A percentile compares a stretch with the other conserved stretches of the same genome.
Evolutionary conservation across 2,329 filamentous ascomycete genomes (phyloP).

Genomic region (Pseudocercospora pini-densiflorae): DNA sequence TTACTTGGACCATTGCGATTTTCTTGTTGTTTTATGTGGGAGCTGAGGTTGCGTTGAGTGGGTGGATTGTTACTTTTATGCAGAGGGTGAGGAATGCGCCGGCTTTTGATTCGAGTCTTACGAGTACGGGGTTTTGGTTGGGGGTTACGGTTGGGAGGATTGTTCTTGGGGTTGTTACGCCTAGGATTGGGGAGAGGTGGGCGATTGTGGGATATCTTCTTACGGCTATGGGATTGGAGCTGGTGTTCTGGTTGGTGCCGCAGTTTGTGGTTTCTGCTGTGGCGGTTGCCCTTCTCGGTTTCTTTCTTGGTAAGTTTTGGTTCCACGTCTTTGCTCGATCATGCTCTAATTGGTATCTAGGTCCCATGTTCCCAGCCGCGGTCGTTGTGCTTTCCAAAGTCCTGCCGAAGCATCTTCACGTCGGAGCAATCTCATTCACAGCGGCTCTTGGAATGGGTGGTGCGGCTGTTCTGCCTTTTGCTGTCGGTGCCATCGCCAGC

Average conservation of each 20-base stretch:
- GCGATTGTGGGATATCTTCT: conserved; percentile 22
- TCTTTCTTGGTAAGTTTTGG: conserved; percentile 19
- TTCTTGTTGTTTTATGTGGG: conserved; percentile 23
- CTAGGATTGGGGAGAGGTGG: conserved; percentile 24
- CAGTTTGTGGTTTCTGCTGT: conserved; percentile 25
- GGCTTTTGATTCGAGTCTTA: conserved; percentile 24
- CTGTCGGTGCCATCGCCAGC: conserved; percentile 40
- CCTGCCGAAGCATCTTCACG: conserved; percentile 27
- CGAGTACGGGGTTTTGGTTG: conserved; percentile 27
- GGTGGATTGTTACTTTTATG: conserved; percentile 26
- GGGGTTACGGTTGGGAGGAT: conserved; percentile 26
- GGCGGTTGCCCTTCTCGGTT: conserved; percentile 25
- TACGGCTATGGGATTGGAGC: conserved; percentile 23
- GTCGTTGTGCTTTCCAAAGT: conserved; percentile 26
- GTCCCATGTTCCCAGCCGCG: conserved; percentile 29
- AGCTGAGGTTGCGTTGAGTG: conserved; percentile 19
- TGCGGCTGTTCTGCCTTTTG: conserved; percentile 40
- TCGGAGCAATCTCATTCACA: conserved; percentile 26
- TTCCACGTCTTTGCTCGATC: neutral
- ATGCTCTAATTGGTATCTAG: neutral
- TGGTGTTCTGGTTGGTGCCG: conserved; percentile 30
- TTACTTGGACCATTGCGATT: conserved; percentile 20
- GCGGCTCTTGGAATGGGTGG: conserved; percentile 29
- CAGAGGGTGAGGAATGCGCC: conserved; percentile 14
- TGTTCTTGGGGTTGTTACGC: conserved; percentile 26